Evolutionary conservation across 1,284 basidiomycete species (phyloP).

Genomic region (Meira miltonrushii): DNA sequence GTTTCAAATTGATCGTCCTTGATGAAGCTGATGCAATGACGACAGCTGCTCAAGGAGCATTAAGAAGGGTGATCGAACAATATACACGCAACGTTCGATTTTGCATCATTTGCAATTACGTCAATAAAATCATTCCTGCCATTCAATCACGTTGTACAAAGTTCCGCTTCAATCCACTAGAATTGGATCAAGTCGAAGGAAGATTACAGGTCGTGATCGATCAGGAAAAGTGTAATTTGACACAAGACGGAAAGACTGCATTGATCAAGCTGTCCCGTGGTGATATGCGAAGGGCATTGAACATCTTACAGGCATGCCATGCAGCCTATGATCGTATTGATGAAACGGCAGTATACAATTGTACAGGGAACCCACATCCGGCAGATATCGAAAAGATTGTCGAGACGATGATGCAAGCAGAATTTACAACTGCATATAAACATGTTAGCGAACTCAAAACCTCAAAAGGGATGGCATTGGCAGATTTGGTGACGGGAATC

Average conservation of each 20-base stretch:
- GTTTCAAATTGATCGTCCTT: slow-evolving; percentile 94
- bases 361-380: slow-evolving; percentile 93
- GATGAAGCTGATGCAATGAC: slow-evolving; percentile 99
- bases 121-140: slow-evolving; percentile 97
- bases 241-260: slow-evolving; percentile 78
- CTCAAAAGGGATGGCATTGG: slow-evolving; percentile 86
- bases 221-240: slow-evolving; percentile 82
- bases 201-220: slow-evolving; percentile 75
- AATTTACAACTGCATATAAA: slow-evolving; percentile 86
- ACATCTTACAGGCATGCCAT: slow-evolving; percentile 94
- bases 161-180: slow-evolving; percentile 89
- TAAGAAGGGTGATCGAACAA: slow-evolving; percentile 94
- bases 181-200: slow-evolving; percentile 77
- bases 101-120: slow-evolving; percentile 99
- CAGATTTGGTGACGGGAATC: slow-evolving; percentile 88
- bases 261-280: slow-evolving; percentile 87
- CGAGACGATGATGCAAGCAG: slow-evolving; percentile 90
- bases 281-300: slow-evolving; percentile 95
- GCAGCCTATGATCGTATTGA: slow-evolving; percentile 83
- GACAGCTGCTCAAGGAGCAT: slow-evolving; percentile 87
- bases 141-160: slow-evolving; percentile 97
- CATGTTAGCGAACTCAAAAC: slow-evolving; percentile 84
- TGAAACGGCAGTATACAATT: slow-evolving; percentile 89
- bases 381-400: slow-evolving; percentile 87
- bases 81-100: slow-evolving; percentile 98